phyloP scores from a whole-genome alignment of 2,329 filamentous ascomycete species.

The Colletotrichum siamense region DNA sequence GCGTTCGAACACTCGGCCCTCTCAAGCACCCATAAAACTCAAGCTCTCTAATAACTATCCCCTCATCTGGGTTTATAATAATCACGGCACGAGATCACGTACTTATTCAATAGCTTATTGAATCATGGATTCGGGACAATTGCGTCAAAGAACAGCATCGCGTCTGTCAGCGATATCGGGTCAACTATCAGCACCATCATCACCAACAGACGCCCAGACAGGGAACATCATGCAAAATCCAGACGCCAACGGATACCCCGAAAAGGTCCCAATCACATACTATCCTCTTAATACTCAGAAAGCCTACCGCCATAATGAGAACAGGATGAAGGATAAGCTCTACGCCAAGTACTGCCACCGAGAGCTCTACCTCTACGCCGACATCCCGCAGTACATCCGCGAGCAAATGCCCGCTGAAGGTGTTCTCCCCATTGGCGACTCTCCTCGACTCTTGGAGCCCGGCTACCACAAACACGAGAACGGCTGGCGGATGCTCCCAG shows the following conservation, averaged over 20 bases:
- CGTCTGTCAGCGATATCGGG: background rate
- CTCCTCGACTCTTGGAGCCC: conserved; percentile 3
- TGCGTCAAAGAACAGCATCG: background rate
- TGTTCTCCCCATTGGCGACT: background rate
- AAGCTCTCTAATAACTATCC: background rate
- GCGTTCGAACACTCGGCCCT: background rate
- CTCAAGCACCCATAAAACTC: background rate
- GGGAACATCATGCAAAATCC: background rate
- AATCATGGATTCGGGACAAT: background rate
- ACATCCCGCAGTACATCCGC: conserved; percentile 12
- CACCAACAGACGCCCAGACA: background rate
- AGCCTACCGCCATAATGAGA: conserved; percentile 2
- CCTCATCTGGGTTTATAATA: no score
- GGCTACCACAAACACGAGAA: conserved; percentile 12
- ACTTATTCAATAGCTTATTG: background rate
- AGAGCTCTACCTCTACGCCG: conserved; percentile 8
- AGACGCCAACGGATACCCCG: conserved; percentile 6
- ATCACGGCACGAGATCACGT: no score
- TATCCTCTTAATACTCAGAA: conserved; percentile 8
- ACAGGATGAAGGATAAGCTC: background rate
- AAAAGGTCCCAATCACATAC: conserved; percentile 11
- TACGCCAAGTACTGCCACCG: conserved; percentile 10
- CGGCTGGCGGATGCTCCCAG: conserved; percentile 6
- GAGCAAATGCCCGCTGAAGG: background rate
- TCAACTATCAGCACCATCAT: background rate